Percentiles rank a stretch among this genome's conserved stretches.
phyloP scores from a whole-genome alignment of 2,329 filamentous ascomycete genomes.

The Penicillium thymicola region DNA sequence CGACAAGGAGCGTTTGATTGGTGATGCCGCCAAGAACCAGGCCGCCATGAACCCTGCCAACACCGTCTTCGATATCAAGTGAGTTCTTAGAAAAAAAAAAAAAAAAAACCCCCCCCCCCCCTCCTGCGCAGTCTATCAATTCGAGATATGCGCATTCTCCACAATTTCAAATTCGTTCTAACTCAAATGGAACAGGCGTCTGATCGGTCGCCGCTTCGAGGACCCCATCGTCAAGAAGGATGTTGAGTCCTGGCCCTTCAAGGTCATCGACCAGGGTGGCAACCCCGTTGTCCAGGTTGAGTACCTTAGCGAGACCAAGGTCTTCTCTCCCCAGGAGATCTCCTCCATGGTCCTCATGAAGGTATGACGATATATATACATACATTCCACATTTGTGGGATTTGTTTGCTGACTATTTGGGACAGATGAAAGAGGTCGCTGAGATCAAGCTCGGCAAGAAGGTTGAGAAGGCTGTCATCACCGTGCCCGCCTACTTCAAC shows the following conservation, averaged over 20 bases:
- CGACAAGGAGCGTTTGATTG: conserved; percentile 96
- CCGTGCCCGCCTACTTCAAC: conserved; percentile 99
- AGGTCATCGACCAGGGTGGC: conserved; percentile 84
- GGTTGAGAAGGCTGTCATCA: conserved; percentile 98
- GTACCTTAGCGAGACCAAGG: conserved; percentile 92
- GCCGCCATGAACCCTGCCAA: conserved; percentile 98
- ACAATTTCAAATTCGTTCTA: conserved; percentile 1
- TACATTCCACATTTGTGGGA: not conserved
- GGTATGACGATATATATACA: conserved; percentile 53
- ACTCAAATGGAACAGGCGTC: conserved; percentile 61
- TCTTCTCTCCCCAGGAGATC: conserved; percentile 97
- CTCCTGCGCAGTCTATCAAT: not conserved
- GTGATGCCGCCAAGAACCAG: conserved; percentile 99
- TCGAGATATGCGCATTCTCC: not conserved
- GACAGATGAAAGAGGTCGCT: conserved; percentile 97
- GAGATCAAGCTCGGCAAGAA: conserved; percentile 98
- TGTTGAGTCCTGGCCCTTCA: conserved; percentile 98
- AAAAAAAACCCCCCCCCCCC: no score
- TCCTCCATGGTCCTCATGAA: conserved; percentile 98
- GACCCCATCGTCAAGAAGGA: conserved; percentile 99
- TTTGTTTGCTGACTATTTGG: conserved; percentile 18
- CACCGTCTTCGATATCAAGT: conserved; percentile 99
- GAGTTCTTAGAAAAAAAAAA: conserved; percentile 40
- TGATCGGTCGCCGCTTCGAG: conserved; percentile 93
- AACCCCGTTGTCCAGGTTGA: conserved; percentile 92